Percentiles rank a stretch among this genome's conserved stretches.
These are phyloP conservation scores for Suillus ampliporus DNA, from an alignment of 768 basidiomycete species.

Conservation along the genomic window DNA sequence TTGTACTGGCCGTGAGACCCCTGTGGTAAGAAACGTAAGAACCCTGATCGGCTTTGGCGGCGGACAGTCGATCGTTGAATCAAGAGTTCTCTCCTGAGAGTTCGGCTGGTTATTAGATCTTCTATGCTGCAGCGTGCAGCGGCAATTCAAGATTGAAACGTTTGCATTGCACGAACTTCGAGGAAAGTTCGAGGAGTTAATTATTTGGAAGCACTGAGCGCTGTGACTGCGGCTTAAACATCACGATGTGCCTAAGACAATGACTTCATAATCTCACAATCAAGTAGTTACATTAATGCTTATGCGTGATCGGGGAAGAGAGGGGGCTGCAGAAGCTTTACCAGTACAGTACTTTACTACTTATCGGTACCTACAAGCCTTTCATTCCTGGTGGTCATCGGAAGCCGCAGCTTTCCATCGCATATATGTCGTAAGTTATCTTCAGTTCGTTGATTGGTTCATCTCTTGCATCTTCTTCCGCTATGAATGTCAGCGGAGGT, in stretches of 20 bases:
- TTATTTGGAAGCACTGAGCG: constrained; percentile 6
- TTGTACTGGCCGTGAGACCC: constrained; percentile 14
- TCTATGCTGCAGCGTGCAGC: constrained; percentile 4
- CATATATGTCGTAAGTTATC: constrained; percentile 1
- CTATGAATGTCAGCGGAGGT: constrained; percentile 7
- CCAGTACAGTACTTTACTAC: constrained; percentile 1
- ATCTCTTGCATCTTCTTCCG: constrained; percentile 4
- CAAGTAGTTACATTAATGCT: background rate
- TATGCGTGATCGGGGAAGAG: constrained; percentile 1
- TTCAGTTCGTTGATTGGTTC: background rate
- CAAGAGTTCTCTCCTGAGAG: background rate
- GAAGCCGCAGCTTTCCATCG: constrained; percentile 1
- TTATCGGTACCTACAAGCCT: background rate
- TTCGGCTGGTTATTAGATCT: constrained; percentile 1
- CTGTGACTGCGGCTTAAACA: background rate
- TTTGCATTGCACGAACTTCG: background rate
- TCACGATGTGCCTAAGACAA: constrained; percentile 4
- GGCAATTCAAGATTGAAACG: background rate
- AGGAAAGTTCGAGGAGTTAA: background rate
- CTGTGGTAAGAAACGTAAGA: constrained; percentile 5
- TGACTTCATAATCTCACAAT: constrained; percentile 5
- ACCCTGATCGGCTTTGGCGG: background rate
- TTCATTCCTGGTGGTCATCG: constrained; percentile 3
- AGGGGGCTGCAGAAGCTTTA: constrained; percentile 6
- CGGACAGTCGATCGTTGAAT: constrained; percentile 2